These are phyloP conservation scores for Aspergillus sergii DNA, from an alignment of 2,329 filamentous ascomycete species.

Conservation along the genomic window DNA sequence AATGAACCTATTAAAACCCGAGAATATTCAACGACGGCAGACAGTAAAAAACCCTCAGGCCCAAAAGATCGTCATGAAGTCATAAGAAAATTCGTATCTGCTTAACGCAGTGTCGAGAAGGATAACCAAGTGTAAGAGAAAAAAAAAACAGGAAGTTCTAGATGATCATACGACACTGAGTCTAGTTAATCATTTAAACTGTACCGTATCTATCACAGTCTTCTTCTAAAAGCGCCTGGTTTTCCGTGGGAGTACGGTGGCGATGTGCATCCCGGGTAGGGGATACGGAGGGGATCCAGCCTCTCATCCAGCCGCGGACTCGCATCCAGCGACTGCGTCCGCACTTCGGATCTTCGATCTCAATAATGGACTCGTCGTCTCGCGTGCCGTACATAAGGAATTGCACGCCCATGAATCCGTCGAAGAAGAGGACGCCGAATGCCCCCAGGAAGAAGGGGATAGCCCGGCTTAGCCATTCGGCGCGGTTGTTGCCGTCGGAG, in stretches of 20 bases:
- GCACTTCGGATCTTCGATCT: constrained; percentile 48
- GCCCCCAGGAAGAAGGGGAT: constrained; percentile 68
- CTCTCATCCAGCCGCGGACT: constrained; percentile 67
- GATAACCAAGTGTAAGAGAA: background rate
- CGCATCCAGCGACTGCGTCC: constrained; percentile 55
- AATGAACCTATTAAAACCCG: background rate
- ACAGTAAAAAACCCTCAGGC: background rate
- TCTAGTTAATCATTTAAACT: constrained; percentile 25
- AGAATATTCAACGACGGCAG: background rate
- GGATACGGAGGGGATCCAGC: constrained; percentile 61
- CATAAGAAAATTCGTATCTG: background rate
- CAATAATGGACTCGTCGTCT: constrained; percentile 47
- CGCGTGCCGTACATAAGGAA: constrained; percentile 62
- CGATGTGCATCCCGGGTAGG: constrained; percentile 30
- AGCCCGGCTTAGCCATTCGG: constrained; percentile 60
- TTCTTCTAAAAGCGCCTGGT: constrained; percentile 32
- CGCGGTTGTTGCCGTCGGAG: constrained; percentile 55
- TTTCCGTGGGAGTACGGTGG: constrained; percentile 25
- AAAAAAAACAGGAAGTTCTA: background rate
- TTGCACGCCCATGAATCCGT: constrained; percentile 64
- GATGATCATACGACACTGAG: background rate
- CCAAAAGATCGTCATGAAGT: background rate
- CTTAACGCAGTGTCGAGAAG: background rate
- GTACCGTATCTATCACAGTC: constrained; percentile 37
- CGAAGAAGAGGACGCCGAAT: constrained; percentile 64